phyloP scores from a whole-genome alignment of 176 grass and related monocot species.

The Eragrostis curvula region DNA sequence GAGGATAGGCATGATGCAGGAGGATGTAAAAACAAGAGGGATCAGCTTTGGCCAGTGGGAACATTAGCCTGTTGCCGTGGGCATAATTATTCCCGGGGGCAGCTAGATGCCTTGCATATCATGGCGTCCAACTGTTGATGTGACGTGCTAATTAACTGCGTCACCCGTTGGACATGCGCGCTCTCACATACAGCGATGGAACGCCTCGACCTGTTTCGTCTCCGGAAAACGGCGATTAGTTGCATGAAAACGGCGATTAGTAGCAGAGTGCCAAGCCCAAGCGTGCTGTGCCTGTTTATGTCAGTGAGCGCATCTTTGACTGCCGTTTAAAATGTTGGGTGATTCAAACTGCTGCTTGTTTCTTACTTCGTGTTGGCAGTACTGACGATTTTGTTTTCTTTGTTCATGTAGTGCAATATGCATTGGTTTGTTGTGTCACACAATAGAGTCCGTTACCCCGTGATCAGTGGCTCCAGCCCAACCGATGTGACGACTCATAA shows the following conservation, averaged over 20 bases:
- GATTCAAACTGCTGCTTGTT: too few relatives aligned
- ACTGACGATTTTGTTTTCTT: too few relatives aligned
- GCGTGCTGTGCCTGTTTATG: too few relatives aligned
- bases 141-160: neutral
- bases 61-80: constrained; percentile 1
- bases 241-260: too few relatives aligned
- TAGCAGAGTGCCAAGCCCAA: too few relatives aligned
- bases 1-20: constrained; percentile 14
- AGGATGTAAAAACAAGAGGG: neutral
- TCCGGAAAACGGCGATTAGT: too few relatives aligned
- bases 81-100: neutral
- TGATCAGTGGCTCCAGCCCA: neutral
- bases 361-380: too few relatives aligned
- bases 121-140: constrained; percentile 12
- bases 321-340: too few relatives aligned
- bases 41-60: neutral
- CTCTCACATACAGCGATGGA: neutral
- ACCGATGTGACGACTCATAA: neutral
- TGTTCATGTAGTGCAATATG: too few relatives aligned
- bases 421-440: neutral
- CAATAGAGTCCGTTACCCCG: neutral
- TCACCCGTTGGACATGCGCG: neutral
- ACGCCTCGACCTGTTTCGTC: neutral
- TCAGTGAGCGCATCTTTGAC: too few relatives aligned
- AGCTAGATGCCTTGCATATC: constrained; percentile 1